A percentile compares a stretch with the other conserved stretches of the same genome.
phyloP scores from a whole-genome alignment of 192 early-diverging fungal species.

The Coemansia sp. region DNA sequence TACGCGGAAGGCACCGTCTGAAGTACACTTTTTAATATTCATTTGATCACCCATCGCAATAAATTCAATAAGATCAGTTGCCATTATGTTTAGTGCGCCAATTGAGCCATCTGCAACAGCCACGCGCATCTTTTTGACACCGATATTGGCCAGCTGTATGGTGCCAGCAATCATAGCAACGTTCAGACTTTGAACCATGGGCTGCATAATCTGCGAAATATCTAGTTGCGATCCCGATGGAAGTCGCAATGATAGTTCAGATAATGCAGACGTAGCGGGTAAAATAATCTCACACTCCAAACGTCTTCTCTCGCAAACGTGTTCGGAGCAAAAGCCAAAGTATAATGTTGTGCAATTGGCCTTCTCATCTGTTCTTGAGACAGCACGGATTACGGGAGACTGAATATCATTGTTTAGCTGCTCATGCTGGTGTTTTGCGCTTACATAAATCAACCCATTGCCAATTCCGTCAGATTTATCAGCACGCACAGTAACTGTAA shows the following conservation, averaged over 20 bases:
- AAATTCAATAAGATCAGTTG: constrained; percentile 13
- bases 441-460: constrained; percentile 8
- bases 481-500: constrained; percentile 10
- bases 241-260: constrained; percentile 16
- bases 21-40: constrained; percentile 9
- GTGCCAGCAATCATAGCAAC: constrained; percentile 23
- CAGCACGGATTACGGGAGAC: background rate
- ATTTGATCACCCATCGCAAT: constrained; percentile 16
- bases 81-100: background rate
- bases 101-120: constrained; percentile 28
- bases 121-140: constrained; percentile 14
- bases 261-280: background rate
- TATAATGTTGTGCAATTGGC: background rate
- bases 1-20: constrained; percentile 9
- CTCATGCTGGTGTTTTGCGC: background rate
- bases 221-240: constrained; percentile 20
- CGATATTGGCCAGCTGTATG: constrained; percentile 1
- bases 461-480: constrained; percentile 2
- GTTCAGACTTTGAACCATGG: constrained; percentile 14
- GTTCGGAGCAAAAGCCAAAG: background rate
- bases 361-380: constrained; percentile 1
- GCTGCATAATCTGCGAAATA: background rate
- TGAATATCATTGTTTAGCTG: background rate
- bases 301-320: background rate
- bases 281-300: constrained; percentile 13